These are phyloP conservation scores for Symbiotaphrina buchneri DNA, from an alignment of 495 filamentous ascomycete species.

Conservation along the genomic window DNA sequence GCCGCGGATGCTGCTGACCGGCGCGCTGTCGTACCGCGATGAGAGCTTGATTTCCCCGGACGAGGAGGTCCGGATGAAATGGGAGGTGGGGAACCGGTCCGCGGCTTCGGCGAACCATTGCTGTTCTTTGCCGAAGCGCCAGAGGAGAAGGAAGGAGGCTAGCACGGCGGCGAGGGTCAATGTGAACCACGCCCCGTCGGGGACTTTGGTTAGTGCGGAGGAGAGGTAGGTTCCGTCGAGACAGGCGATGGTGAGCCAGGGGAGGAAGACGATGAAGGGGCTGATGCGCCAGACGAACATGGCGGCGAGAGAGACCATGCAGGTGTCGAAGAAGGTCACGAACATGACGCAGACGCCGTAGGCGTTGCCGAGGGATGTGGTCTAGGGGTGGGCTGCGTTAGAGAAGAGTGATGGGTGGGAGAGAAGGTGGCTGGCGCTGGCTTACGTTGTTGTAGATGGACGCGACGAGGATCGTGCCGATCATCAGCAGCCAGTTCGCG, in stretches of 20 bases:
- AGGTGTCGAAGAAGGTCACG: constrained; percentile 52
- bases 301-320: constrained; percentile 42
- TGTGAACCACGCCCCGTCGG: constrained; percentile 55
- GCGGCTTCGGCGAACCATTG: constrained; percentile 49
- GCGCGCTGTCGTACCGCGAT: constrained; percentile 1
- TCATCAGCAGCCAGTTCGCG: constrained; percentile 51
- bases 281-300: constrained; percentile 44
- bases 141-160: constrained; percentile 36
- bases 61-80: constrained; percentile 7
- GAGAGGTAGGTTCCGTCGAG: constrained; percentile 44
- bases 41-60: constrained; percentile 3
- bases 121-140: constrained; percentile 52
- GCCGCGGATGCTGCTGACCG: constrained; percentile 7
- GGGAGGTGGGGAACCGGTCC: constrained; percentile 29
- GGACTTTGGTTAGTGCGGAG: constrained; percentile 42
- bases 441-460: constrained; percentile 45
- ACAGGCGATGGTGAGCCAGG: constrained; percentile 38
- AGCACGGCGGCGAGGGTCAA: constrained; percentile 34
- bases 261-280: constrained; percentile 33
- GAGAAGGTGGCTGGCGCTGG: too few relatives aligned
- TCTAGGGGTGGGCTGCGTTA: background rate
- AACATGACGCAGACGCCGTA: constrained; percentile 42
- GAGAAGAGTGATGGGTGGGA: background rate
- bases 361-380: constrained; percentile 1
- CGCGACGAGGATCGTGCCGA: constrained; percentile 45